phyloP scores from a whole-genome alignment of 208 protist genomes.

The Naegleria fowleri region DNA sequence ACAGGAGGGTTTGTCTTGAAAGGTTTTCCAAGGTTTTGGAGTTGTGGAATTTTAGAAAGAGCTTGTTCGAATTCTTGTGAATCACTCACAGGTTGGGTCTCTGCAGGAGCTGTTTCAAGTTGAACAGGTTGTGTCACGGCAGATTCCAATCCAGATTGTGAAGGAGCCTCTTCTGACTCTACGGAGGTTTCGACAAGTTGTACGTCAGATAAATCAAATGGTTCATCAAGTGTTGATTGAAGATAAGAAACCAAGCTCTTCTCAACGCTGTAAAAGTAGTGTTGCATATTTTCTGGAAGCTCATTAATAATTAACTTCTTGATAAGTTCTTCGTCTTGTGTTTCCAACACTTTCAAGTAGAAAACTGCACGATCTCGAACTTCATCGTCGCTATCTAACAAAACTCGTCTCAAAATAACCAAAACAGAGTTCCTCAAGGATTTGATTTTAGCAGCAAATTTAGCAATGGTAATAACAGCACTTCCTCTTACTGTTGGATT shows the following conservation, averaged over 20 bases:
- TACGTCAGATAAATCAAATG: slow-evolving; percentile 16
- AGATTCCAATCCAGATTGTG: not conserved
- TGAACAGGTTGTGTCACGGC: not conserved
- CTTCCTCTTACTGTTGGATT: slow-evolving; percentile 80
- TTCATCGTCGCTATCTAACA: slow-evolving; percentile 94
- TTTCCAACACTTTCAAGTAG: slow-evolving; percentile 75
- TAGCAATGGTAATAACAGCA: slow-evolving; percentile 91
- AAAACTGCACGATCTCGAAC: slow-evolving; percentile 93
- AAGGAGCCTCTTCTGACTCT: not conserved
- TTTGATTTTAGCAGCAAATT: slow-evolving; percentile 83
- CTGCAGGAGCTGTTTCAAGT: not conserved
- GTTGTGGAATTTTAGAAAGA: slow-evolving; percentile 10
- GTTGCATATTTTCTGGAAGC: not conserved
- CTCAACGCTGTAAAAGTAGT: slow-evolving; percentile 25
- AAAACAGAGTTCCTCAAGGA: slow-evolving; percentile 74
- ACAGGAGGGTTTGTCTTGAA: slow-evolving; percentile 57
- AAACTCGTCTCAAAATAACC: slow-evolving; percentile 74
- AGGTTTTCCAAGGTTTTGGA: slow-evolving; percentile 51
- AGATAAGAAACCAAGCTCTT: slow-evolving; percentile 29
- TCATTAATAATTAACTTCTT: slow-evolving; percentile 55
- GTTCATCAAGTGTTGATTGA: slow-evolving; percentile 19
- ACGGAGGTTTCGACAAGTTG: not conserved
- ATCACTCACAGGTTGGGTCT: not conserved
- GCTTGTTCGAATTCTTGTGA: not conserved
- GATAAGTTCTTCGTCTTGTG: slow-evolving; percentile 61